Percentiles rank a stretch among this genome's conserved stretches.
Conservation (phyloP, 1,139 yeast species). For the Kurtzmaniella natalensis region DNA sequence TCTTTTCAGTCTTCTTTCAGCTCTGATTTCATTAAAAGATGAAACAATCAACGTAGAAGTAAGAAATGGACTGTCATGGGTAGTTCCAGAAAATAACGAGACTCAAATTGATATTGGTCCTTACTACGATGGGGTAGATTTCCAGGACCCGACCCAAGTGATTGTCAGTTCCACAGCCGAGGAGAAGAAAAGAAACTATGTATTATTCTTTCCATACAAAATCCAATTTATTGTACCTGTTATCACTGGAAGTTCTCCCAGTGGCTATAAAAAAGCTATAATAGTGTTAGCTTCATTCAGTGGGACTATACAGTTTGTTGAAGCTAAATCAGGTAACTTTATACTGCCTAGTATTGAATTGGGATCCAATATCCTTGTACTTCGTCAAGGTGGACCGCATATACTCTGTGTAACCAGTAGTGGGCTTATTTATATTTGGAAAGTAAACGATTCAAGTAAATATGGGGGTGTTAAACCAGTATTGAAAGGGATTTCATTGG, state of each 20-base stretch:
- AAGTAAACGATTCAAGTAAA: slow-evolving; percentile 19
- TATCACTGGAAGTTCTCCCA: slow-evolving; percentile 20
- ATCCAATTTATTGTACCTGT: slow-evolving; percentile 41
- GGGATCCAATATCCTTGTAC: slow-evolving; percentile 54
- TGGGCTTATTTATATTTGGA: slow-evolving; percentile 50
- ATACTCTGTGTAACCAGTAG: slow-evolving; percentile 53
- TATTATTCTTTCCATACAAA: slow-evolving; percentile 37
- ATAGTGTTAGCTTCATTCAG: slow-evolving; percentile 52
- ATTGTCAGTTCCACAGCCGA: slow-evolving; percentile 25
- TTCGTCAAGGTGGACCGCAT: slow-evolving; percentile 45
- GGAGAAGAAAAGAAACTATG: slow-evolving; percentile 17
- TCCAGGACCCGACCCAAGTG: slow-evolving; percentile 43
- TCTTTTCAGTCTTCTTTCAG: slow-evolving; percentile 33
- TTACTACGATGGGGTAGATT: slow-evolving; percentile 31
- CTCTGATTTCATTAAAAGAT: slow-evolving; percentile 7
- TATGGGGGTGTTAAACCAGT: slow-evolving; percentile 20
- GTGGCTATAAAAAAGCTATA: slow-evolving; percentile 43
- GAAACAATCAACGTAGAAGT: slow-evolving; percentile 26
- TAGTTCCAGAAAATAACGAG: slow-evolving; percentile 23
- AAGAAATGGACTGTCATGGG: slow-evolving; percentile 43
- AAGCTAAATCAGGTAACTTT: slow-evolving; percentile 54
- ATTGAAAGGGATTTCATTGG: slow-evolving; percentile 43
- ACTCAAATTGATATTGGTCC: slow-evolving; percentile 12
- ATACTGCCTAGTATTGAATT: slow-evolving; percentile 50
- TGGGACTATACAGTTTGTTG: slow-evolving; percentile 66